Base-by-base conservation (phyloP, 2,329 filamentous ascomycete genomes). In the Neopestalotiopsis sp. region DNA sequence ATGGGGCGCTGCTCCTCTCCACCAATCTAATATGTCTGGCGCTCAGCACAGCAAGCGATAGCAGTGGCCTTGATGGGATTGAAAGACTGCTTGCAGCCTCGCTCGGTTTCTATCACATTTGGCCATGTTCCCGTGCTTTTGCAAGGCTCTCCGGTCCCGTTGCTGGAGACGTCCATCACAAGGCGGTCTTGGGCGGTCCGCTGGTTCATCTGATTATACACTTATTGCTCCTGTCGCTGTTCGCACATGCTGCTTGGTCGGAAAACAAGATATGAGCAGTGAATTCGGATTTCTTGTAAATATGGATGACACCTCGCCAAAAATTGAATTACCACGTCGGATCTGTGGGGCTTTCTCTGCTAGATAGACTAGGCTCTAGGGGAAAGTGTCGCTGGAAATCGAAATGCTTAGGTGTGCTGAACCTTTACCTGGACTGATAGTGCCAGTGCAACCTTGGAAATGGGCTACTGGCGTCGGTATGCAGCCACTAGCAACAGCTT, bases 81-180 rank as follows among this genome's bases (percentile, higher is more conserved):
- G 74, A 75, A 4, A 76, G 79, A 7, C 70, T 80, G 24, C 71
- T 84, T 1, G 81, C 82, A 0, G 71, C 79, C 0, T 80, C 83
- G 0, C 76, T 88, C 69, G 84, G 81, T 0, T 81, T 81, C 28
- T 88, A 86, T 76, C 86, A 88, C 68, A 56, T 82, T 1, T 87
- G 83, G 78, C 86, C 86, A 2, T 81, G 79, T 38, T 77, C 81
- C 62, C 78, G 86, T 42, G 86, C 86, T 0, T 77, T 74, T 12
- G 70, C 74, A 17, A 78, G 81, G 52, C 75, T 84, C 13, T 69
- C 71, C 34, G 57, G 65, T n/a, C 71, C 71, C 12, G 69, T 71
- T 24, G 72, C 69, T 34, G 68, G 67, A 24, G 67, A 66, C 14
- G 66, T 67, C 0, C 68, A 69, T 13, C 74, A 73, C 17, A 67